Percentiles rank a stretch among this genome's conserved stretches.
These are phyloP conservation scores for Boletus sp. DNA, from an alignment of 768 basidiomycete species.

Conservation along the genomic window DNA sequence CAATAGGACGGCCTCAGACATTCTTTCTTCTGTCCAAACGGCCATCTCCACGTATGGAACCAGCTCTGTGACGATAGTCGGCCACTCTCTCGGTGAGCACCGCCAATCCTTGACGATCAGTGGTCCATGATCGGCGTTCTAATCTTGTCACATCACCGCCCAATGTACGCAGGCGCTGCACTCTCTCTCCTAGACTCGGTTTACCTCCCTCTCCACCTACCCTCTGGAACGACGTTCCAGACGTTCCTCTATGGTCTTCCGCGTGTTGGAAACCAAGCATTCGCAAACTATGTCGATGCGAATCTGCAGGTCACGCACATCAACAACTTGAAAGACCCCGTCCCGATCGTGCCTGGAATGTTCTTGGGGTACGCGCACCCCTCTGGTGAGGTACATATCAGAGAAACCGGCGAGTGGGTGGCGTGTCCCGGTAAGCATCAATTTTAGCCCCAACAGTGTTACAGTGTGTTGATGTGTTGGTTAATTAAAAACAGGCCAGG, in stretches of 20 bases:
- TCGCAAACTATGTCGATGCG: conserved; percentile 53
- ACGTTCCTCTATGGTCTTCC: conserved; percentile 35
- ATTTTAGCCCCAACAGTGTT: background rate
- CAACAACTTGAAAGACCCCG: conserved; percentile 45
- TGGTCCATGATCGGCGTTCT: background rate
- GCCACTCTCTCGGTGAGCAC: conserved; percentile 37
- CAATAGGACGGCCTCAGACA: conserved; percentile 31
- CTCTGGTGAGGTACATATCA: conserved; percentile 42
- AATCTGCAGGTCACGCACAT: conserved; percentile 46
- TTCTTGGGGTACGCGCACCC: conserved; percentile 41
- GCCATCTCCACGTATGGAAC: conserved; percentile 35
- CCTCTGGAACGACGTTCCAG: conserved; percentile 26
- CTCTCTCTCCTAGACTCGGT: conserved; percentile 36
- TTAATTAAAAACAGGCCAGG: conserved; percentile 43
- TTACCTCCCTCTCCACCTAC: conserved; percentile 36
- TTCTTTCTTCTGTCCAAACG: conserved; percentile 41
- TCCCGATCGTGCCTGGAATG: conserved; percentile 33
- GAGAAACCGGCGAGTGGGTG: conserved; percentile 46
- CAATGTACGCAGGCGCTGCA: background rate
- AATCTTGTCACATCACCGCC: background rate
- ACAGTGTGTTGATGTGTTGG: background rate
- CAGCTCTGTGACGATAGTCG: conserved; percentile 40
- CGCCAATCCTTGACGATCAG: background rate
- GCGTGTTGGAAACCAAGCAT: conserved; percentile 53
- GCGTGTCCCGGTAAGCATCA: conserved; percentile 44